A percentile compares a stretch with the other conserved stretches of the same genome.
phyloP scores from a whole-genome alignment of 2,329 filamentous ascomycete species.

The Cadophora sp. region DNA sequence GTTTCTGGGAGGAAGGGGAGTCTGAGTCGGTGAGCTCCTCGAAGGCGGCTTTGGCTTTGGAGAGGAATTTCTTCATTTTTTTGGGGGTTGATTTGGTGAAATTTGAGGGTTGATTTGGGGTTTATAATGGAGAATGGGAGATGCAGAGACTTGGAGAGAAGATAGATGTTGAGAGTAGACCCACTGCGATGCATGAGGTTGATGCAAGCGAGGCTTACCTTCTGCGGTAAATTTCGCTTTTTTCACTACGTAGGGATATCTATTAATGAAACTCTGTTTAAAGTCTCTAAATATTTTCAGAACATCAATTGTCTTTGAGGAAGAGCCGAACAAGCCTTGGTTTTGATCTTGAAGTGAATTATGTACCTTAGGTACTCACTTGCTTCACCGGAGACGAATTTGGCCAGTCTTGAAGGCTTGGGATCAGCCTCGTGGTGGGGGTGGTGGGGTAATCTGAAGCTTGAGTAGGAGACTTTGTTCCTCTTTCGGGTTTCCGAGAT shows the following conservation, averaged over 20 bases:
- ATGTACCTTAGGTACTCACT: no score
- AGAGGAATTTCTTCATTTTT: constrained; percentile 49
- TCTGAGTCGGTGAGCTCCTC: constrained; percentile 34
- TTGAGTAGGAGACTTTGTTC: not conserved
- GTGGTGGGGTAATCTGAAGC: constrained; percentile 2
- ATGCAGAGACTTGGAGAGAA: not conserved
- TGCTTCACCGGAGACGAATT: no score
- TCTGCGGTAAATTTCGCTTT: no score
- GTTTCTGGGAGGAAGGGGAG: constrained; percentile 17
- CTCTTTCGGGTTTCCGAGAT: no score
- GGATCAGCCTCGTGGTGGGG: constrained; percentile 8
- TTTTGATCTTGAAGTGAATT: no score
- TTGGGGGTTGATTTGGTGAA: not conserved
- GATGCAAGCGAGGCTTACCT: no score
- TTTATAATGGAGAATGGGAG: not conserved
- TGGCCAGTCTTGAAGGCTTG: no score
- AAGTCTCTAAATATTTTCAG: no score
- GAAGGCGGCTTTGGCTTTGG: constrained; percentile 47
- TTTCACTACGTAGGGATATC: no score
- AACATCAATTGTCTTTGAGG: no score
- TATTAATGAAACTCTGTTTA: no score
- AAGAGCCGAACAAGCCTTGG: no score
- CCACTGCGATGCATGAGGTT: constrained; percentile 2
- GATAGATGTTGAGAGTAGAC: not conserved
- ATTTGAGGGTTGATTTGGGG: not conserved